Evolutionary conservation across 345 rosid genomes (phyloP).

Genomic region (Ailanthus altissimus): DNA sequence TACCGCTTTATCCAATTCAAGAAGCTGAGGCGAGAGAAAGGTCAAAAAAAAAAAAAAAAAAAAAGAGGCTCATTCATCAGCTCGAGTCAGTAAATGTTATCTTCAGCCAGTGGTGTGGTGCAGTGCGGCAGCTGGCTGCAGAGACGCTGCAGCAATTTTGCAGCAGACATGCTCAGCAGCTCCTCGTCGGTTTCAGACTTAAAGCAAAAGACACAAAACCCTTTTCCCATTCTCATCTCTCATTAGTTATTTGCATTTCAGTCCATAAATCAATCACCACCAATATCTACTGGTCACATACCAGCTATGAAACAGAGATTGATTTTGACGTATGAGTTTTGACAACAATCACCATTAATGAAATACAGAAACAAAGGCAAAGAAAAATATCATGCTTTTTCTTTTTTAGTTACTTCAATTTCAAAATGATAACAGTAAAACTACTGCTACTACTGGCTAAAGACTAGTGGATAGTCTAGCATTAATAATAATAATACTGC

Average conservation of each 20-base stretch:
- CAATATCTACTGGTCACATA: no score
- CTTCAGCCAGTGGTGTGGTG: constrained; percentile 16
- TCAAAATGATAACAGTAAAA: not conserved
- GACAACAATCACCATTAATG: no score
- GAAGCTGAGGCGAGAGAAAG: constrained; percentile 9
- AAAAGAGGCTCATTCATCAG: not conserved
- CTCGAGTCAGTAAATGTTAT: constrained; percentile 7
- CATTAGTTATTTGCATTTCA: no score
- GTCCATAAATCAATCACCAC: no score
- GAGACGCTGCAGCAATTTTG: not conserved
- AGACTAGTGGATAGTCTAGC: not conserved
- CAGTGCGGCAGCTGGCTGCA: constrained; percentile 13
- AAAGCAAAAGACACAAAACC: constrained; percentile 1
- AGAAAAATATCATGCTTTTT: not conserved
- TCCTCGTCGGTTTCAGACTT: constrained; percentile 16
- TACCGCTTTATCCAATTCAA: constrained; percentile 31
- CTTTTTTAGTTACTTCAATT: not conserved
- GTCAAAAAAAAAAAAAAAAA: not conserved
- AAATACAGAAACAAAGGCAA: no score
- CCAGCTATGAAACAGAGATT: no score
- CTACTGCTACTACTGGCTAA: no score
- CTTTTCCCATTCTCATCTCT: no score
- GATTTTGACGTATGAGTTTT: no score
- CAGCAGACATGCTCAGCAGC: not conserved
- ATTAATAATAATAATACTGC: not conserved